Evolutionary conservation across 257 asterid genomes (phyloP).

Genomic region (Schizonepeta tenuifolia): DNA sequence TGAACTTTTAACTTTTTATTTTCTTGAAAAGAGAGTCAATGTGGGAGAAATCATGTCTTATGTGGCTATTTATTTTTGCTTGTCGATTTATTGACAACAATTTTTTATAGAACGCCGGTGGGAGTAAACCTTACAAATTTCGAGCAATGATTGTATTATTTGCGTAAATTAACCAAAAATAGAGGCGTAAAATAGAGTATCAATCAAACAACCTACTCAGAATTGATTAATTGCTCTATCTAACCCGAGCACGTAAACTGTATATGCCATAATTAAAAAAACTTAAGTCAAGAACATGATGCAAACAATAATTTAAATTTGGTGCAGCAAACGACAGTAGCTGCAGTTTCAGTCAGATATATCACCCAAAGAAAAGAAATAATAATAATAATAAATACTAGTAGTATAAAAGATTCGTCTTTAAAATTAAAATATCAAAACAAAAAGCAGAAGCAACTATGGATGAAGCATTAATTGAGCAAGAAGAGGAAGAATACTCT

Average conservation of each 20-base stretch:
- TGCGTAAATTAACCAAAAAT: too few species aligned
- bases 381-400: too few species aligned
- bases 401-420: not conserved
- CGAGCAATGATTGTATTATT: too few species aligned
- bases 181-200: not conserved
- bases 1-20: too few species aligned
- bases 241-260: not conserved
- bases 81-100: too few species aligned
- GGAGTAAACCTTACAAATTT: too few species aligned
- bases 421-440: not conserved
- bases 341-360: conserved; percentile 26
- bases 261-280: not conserved
- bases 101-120: too few species aligned
- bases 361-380: not conserved
- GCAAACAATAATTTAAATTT: not conserved
- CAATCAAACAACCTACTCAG: conserved; percentile 8
- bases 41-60: too few species aligned
- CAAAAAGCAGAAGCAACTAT: not conserved
- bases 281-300: not conserved
- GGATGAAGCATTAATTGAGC: conserved; percentile 36
- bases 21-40: too few species aligned
- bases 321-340: not conserved
- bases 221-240: conserved; percentile 6
- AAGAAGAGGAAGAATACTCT: conserved; percentile 36
- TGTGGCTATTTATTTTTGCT: too few species aligned